Percentiles rank a stretch among this genome's conserved stretches.
Evolutionary conservation across 2,329 filamentous ascomycete genomes (phyloP).

Genomic region (Aureobasidium pullulans): DNA sequence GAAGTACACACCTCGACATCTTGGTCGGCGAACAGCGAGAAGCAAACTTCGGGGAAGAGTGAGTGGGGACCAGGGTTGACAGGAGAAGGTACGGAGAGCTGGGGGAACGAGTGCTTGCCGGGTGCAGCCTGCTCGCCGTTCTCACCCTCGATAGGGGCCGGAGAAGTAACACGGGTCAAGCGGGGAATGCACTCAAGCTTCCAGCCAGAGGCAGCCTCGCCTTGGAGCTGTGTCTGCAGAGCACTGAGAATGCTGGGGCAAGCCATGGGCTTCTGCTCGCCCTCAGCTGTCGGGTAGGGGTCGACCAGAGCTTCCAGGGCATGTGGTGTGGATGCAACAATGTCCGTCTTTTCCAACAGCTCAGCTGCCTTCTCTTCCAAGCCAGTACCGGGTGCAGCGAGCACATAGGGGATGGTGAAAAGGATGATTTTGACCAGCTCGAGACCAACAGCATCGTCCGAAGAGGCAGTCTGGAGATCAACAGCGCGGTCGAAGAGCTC

Average conservation of each 20-base stretch:
- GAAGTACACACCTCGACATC: constrained; percentile 52
- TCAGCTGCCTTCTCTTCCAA: constrained; percentile 67
- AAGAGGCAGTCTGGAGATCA: constrained; percentile 84
- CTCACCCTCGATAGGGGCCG: constrained; percentile 44
- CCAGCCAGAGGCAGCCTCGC: constrained; percentile 69
- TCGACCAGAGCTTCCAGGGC: constrained; percentile 79
- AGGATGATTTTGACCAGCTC: constrained; percentile 97
- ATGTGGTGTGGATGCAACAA: constrained; percentile 85
- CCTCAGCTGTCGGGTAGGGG: constrained; percentile 58
- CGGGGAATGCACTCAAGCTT: constrained; percentile 58
- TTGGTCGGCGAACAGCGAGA: constrained; percentile 84
- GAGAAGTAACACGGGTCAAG: constrained; percentile 38
- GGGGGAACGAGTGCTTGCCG: constrained; percentile 67
- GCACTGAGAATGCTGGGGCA: constrained; percentile 70
- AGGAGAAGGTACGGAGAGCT: constrained; percentile 65
- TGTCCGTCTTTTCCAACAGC: constrained; percentile 86
- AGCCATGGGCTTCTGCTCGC: constrained; percentile 53
- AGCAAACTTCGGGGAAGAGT: constrained; percentile 86
- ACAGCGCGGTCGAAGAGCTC: constrained; percentile 89
- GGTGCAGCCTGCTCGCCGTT: constrained; percentile 45
- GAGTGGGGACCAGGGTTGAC: constrained; percentile 67
- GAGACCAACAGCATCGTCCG: constrained; percentile 71
- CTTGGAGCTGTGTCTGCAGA: constrained; percentile 77
- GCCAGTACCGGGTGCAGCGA: constrained; percentile 59
- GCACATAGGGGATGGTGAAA: constrained; percentile 83